Evolutionary conservation across 2,329 filamentous ascomycete genomes (phyloP).

Genomic region (Colletotrichum theobromicola): DNA sequence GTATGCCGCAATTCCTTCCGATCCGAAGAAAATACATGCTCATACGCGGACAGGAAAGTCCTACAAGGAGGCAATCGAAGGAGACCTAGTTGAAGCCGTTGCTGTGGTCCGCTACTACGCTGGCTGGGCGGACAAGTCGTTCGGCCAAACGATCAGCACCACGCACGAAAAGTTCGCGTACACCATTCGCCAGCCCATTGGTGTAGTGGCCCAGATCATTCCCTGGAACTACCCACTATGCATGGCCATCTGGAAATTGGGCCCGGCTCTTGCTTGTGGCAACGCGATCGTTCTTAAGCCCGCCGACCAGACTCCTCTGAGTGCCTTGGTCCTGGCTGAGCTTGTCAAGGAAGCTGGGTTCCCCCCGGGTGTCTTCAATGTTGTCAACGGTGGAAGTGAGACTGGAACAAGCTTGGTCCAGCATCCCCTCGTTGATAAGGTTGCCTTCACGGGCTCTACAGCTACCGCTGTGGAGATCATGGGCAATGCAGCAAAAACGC

Average conservation of each 20-base stretch:
- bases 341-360: constrained; percentile 78
- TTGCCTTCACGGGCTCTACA: constrained; percentile 81
- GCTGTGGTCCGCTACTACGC: constrained; percentile 73
- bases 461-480: constrained; percentile 75
- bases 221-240: neutral
- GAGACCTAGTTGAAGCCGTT: constrained; percentile 61
- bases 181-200: constrained; percentile 75
- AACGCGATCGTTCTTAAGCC: neutral
- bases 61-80: constrained; percentile 66
- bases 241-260: neutral
- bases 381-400: constrained; percentile 74
- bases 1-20: neutral
- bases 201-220: constrained; percentile 56
- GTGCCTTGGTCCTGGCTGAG: constrained; percentile 55
- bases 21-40: neutral
- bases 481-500: constrained; percentile 70
- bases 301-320: neutral
- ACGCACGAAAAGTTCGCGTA: constrained; percentile 75
- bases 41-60: constrained; percentile 52
- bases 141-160: constrained; percentile 77
- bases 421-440: constrained; percentile 75
- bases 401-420: constrained; percentile 72
- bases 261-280: constrained; percentile 39
- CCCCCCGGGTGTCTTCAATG: constrained; percentile 78
- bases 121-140: constrained; percentile 80